Conservation (phyloP, 2,329 filamentous ascomycete genomes). For the Sporothrix luriei region DNA sequence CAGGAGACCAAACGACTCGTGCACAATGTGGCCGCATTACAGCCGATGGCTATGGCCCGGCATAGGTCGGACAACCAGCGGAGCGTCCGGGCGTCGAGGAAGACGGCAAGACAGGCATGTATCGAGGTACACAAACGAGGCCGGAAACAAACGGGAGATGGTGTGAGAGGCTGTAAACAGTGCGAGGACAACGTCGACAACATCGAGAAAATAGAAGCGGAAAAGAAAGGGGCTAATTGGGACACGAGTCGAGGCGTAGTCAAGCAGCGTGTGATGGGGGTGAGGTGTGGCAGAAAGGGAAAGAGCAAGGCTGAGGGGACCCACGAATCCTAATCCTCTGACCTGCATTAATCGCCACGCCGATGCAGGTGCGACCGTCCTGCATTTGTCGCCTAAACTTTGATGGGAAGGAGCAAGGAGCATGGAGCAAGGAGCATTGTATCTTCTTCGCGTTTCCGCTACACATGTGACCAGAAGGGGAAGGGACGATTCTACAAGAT, state of each 20-base stretch:
- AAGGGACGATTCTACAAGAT: slow-evolving; percentile 14
- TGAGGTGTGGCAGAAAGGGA: slow-evolving; percentile 18
- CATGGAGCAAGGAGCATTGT: too few species aligned
- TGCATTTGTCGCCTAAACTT: slow-evolving; percentile 4
- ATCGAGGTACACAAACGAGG: background rate
- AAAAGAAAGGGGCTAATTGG: background rate
- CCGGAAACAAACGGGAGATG: background rate
- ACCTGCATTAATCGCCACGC: background rate
- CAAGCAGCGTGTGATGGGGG: slow-evolving; percentile 13
- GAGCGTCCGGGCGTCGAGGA: background rate
- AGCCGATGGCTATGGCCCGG: slow-evolving; percentile 24
- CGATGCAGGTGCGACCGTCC: background rate
- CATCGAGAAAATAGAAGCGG: background rate
- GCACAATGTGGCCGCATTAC: slow-evolving; percentile 23
- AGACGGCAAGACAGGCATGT: background rate
- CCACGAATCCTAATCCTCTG: background rate
- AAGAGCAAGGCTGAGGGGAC: slow-evolving; percentile 25
- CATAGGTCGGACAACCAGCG: slow-evolving; percentile 7
- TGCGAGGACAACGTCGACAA: background rate
- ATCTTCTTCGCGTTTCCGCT: background rate
- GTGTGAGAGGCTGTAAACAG: background rate
- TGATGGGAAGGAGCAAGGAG: slow-evolving; percentile 19
- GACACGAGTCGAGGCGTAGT: slow-evolving; percentile 10
- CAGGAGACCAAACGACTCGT: background rate
- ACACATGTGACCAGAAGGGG: slow-evolving; percentile 7